Percentiles rank a stretch among this genome's conserved stretches.
Conservation (phyloP, 2,329 filamentous ascomycete genomes). For the Neobulgaria alba region DNA sequence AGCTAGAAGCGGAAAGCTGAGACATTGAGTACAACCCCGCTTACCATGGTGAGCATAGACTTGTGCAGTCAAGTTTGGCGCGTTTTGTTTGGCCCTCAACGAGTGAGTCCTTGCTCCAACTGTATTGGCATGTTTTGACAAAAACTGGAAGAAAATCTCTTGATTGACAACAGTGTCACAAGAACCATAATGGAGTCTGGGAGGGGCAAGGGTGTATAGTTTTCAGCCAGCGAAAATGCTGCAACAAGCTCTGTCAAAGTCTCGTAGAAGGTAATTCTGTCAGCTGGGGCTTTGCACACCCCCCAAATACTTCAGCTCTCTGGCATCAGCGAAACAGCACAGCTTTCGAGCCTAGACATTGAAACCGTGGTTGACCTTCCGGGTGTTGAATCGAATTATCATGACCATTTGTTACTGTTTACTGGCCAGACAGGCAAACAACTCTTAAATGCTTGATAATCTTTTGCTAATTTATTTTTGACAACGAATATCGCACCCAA, state of each 20-base stretch:
- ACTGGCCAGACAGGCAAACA: slow-evolving; percentile 7
- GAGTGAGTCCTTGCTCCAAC: slow-evolving; percentile 13
- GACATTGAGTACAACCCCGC: slow-evolving; percentile 28
- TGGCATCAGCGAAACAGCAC: slow-evolving; percentile 23
- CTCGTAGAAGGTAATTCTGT: slow-evolving; percentile 30
- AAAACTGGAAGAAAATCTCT: slow-evolving; percentile 4
- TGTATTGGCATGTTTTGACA: not conserved
- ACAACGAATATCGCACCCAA: slow-evolving; percentile 4
- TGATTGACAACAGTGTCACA: slow-evolving; percentile 9
- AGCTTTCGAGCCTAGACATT: slow-evolving; percentile 28
- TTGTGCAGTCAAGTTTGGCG: slow-evolving; percentile 33
- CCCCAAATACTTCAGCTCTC: slow-evolving; percentile 18
- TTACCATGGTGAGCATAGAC: slow-evolving; percentile 30
- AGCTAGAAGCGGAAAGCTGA: slow-evolving; percentile 26
- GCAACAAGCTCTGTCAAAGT: slow-evolving; percentile 10
- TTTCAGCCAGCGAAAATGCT: not conserved
- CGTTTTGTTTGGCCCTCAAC: slow-evolving; percentile 32
- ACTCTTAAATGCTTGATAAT: not conserved
- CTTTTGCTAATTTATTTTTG: not conserved
- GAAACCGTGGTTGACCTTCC: slow-evolving; percentile 30
- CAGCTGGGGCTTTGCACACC: slow-evolving; percentile 27
- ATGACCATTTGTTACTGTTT: slow-evolving; percentile 24
- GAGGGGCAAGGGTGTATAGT: slow-evolving; percentile 3
- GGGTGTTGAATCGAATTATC: slow-evolving; percentile 33
- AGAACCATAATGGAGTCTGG: slow-evolving; percentile 20